Evolutionary conservation across 805 yeast genomes (phyloP), one percentile per base, ranked within the genome.

Genomic region (Tetrapisispora pingtungensis): DNA sequence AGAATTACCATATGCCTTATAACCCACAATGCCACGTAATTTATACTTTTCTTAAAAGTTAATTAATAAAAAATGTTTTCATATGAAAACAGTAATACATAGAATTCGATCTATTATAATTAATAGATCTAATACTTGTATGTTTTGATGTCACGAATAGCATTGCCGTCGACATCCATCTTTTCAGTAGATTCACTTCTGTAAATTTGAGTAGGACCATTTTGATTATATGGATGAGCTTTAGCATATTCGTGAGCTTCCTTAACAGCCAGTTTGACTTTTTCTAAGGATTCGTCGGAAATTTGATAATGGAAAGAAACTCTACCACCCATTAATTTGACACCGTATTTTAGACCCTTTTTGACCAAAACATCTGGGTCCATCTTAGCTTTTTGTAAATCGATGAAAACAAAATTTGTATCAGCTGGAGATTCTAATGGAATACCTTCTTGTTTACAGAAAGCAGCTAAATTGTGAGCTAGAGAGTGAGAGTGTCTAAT

Each of bases 381-480:
- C 62, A 87, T 74, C 42, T 68, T 68, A 51, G 74, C 75, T 33
- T 62, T 62, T 40, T 59, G 59, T 22, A 77, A 64, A 59, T 88
- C 90, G 42, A 85, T 55, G 56, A 85, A 85, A 36, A 89, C 88
- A 62, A 89, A 86, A 59, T 81, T 87, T 12, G 96, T 83, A 49
- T 88, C 80, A 3, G 79, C 82, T 3, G 96, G 96, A n/a, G 75
- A 69, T 56, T 77, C 81, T 48, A 84, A 65, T 26, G 69, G 63
- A 45, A 84, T 74, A 10, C 80, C 81, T 40, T 77, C 56, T 32
- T 64, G 61, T 37, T 59, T 54, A 56, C 84, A 78, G 57, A 76
- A 75, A 6, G 67, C 60, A 19, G 77, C 82, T 43, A 80, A 64
- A 13, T 69, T 69, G 42, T 62, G 63, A 33, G 83, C 83, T 50